phyloP scores from a whole-genome alignment of 495 filamentous ascomycete genomes.

The Podospora pseudocomata region DNA sequence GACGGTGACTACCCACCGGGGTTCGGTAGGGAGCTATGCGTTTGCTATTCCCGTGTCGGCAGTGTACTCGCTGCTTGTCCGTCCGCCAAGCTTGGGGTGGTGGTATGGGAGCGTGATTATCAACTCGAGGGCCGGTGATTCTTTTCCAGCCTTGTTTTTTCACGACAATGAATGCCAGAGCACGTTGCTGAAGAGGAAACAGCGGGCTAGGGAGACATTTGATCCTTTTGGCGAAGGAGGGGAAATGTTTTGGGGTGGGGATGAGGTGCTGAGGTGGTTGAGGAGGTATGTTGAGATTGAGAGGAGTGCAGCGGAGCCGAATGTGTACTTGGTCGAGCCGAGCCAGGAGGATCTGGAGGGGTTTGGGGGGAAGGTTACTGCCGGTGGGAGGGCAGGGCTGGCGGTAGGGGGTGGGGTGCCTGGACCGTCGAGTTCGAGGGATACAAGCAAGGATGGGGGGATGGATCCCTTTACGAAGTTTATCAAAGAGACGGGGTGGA shows the following conservation, averaged over 20 bases:
- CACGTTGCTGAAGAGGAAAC: constrained; percentile 91
- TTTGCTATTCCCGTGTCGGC: constrained; percentile 89
- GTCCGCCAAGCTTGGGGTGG: constrained; percentile 93
- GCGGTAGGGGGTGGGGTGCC: constrained; percentile 21
- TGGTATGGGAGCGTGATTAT: constrained; percentile 96
- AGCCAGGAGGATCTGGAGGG: constrained; percentile 74
- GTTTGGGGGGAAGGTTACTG: constrained; percentile 64
- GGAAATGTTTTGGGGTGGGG: constrained; percentile 93
- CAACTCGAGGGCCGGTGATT: constrained; percentile 83
- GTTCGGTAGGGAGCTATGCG: constrained; percentile 78
- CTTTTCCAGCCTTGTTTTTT: constrained; percentile 94
- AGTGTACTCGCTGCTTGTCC: constrained; percentile 84
- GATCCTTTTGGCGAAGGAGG: constrained; percentile 85
- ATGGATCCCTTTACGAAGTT: constrained; percentile 97
- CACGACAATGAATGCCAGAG: constrained; percentile 95
- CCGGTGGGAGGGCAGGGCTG: constrained; percentile 35
- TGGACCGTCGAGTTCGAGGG: constrained; percentile 20
- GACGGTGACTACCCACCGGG: constrained; percentile 65
- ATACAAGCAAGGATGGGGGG: constrained; percentile 52
- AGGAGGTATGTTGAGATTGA: constrained; percentile 78
- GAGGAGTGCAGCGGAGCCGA: constrained; percentile 76
- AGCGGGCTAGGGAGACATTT: constrained; percentile 73
- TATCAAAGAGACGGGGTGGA: constrained; percentile 94
- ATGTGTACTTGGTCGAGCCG: constrained; percentile 87
- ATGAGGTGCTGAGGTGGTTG: constrained; percentile 91